Conservation (phyloP, 768 basidiomycete species). For the Mycena olivaceomarginata region DNA sequence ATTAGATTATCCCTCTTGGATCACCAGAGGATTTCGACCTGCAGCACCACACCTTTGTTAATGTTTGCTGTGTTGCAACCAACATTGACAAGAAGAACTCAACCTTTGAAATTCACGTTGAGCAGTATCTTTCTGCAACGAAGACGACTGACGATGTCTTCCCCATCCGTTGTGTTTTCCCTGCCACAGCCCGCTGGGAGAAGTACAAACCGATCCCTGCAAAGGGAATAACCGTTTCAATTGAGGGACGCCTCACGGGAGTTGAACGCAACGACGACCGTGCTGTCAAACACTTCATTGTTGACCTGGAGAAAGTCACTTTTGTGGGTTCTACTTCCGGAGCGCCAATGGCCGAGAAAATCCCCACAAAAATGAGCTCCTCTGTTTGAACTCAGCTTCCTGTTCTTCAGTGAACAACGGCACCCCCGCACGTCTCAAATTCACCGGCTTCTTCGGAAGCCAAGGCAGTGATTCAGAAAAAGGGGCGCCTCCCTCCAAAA, state of each 20-base stretch:
- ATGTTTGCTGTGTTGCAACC: neutral
- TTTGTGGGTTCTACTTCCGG: slow-evolving; percentile 12
- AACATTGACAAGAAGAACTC: slow-evolving; percentile 23
- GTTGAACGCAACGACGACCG: slow-evolving; percentile 29
- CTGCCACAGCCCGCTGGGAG: slow-evolving; percentile 2
- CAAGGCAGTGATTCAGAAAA: neutral
- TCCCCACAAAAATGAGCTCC: slow-evolving; percentile 7
- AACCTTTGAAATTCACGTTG: slow-evolving; percentile 24
- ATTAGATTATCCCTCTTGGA: too few species aligned
- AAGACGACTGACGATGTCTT: neutral
- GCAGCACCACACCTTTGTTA: too few species aligned
- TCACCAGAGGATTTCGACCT: too few species aligned
- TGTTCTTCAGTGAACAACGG: neutral
- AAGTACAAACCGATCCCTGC: slow-evolving; percentile 19
- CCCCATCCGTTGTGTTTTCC: slow-evolving; percentile 2
- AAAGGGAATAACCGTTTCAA: slow-evolving; percentile 15
- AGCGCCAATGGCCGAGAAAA: slow-evolving; percentile 22
- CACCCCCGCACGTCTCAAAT: slow-evolving; percentile 22
- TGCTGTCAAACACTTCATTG: slow-evolving; percentile 14
- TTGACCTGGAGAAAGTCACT: slow-evolving; percentile 24
- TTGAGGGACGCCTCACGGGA: slow-evolving; percentile 20
- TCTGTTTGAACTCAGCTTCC: neutral
- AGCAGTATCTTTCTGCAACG: slow-evolving; percentile 19
- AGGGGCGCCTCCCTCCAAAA: slow-evolving; percentile 1
- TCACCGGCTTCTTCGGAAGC: slow-evolving; percentile 29